Evolutionary conservation across 1,284 basidiomycete genomes (phyloP).

Genomic region (Phaffia rhodozyma): DNA sequence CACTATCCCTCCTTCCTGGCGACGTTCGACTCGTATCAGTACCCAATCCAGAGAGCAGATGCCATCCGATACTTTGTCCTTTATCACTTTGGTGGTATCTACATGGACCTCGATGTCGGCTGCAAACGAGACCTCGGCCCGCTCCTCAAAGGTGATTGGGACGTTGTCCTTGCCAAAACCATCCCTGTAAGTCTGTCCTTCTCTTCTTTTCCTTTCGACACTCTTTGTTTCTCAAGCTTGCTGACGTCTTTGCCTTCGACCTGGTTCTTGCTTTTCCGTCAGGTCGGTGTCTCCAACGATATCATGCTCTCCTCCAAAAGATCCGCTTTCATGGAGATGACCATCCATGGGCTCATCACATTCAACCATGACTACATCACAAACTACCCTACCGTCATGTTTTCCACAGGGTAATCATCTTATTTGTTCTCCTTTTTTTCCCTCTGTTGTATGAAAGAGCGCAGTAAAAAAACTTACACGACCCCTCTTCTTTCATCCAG

Average conservation of each 20-base stretch:
- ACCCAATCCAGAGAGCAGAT: conserved; percentile 92
- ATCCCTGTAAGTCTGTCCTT: conserved; percentile 52
- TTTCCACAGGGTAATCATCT: conserved; percentile 62
- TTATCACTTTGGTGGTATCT: conserved; percentile 87
- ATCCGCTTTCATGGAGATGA: conserved; percentile 83
- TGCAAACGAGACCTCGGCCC: conserved; percentile 83
- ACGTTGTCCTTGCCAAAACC: conserved; percentile 84
- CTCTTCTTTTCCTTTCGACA: not conserved
- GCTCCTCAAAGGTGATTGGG: conserved; percentile 58
- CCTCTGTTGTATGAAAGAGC: not conserved
- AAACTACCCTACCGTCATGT: conserved; percentile 99
- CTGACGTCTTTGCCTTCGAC: not conserved
- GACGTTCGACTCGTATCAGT: conserved; percentile 84
- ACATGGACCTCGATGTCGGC: conserved; percentile 94
- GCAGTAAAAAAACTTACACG: not conserved
- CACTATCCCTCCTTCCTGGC: conserved; percentile 86
- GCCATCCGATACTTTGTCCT: conserved; percentile 96
- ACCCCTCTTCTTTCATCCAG: conserved; percentile 17
- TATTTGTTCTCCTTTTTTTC: not conserved
- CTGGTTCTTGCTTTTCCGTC: not conserved
- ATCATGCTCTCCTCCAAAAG: conserved; percentile 79
- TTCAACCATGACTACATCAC: conserved; percentile 88
- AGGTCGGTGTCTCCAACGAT: conserved; percentile 86
- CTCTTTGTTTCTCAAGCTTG: not conserved
- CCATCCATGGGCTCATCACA: conserved; percentile 80